Evolutionary conservation across 1,284 basidiomycete species (phyloP).

Genomic region (Leccinum subspadiceum): DNA sequence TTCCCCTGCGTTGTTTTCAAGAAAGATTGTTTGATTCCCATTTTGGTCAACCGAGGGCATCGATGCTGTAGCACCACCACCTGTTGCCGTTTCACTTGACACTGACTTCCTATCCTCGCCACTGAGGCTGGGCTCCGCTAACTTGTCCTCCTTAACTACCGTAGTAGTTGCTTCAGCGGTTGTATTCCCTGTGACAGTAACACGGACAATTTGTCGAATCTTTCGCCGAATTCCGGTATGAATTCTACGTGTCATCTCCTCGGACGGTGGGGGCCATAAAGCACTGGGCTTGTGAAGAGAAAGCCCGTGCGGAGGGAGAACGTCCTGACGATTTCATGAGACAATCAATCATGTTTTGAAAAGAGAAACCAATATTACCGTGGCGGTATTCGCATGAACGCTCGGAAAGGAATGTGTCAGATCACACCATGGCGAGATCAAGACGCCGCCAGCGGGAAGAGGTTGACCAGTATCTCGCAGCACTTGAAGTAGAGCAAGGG

Average conservation of each 20-base stretch:
- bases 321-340: constrained; percentile 48
- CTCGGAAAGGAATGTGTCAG: constrained; percentile 94
- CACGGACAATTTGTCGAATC: constrained; percentile 58
- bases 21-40: constrained; percentile 43
- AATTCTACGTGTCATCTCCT: constrained; percentile 64
- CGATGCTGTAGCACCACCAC: constrained; percentile 48
- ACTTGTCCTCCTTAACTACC: constrained; percentile 16
- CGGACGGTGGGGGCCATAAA: constrained; percentile 88
- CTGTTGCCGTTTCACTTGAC: constrained; percentile 33
- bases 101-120: constrained; percentile 13
- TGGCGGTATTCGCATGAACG: constrained; percentile 81
- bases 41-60: constrained; percentile 37
- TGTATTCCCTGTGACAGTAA: constrained; percentile 19
- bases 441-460: constrained; percentile 78
- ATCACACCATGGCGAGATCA: constrained; percentile 93
- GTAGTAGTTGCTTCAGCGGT: constrained; percentile 9
- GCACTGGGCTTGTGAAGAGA: constrained; percentile 82
- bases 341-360: neutral
- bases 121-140: constrained; percentile 22
- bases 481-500: constrained; percentile 85
- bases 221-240: constrained; percentile 61
- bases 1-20: constrained; percentile 50
- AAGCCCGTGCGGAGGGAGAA: constrained; percentile 63
- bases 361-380: constrained; percentile 44
- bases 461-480: constrained; percentile 86